Evolutionary conservation across 352 stramenopile species (phyloP).

Genomic region (Globisporangium echinulatum): DNA sequence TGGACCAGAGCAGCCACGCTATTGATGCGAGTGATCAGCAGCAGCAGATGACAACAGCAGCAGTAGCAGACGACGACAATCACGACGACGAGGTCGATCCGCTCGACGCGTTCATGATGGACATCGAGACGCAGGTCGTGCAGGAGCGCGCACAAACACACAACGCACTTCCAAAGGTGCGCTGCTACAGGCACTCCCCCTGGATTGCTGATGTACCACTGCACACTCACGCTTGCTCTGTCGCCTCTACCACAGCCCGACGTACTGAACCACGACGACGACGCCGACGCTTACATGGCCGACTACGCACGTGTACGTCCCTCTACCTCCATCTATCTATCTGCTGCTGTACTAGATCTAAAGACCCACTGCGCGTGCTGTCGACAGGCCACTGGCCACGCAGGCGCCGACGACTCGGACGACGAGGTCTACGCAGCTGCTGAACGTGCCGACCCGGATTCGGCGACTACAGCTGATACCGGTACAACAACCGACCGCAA

Average conservation of each 20-base stretch:
- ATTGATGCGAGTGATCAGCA: neutral
- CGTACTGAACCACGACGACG: conserved; percentile 16
- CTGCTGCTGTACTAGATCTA: neutral
- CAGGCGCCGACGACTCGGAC: conserved; percentile 39
- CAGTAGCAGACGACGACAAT: neutral
- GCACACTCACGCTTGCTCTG: neutral
- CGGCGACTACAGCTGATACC: neutral
- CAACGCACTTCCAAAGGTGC: conserved; percentile 30
- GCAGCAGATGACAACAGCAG: neutral
- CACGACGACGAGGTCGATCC: conserved; percentile 61
- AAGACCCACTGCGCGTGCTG: neutral
- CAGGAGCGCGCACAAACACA: conserved; percentile 25
- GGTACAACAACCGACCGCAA: conserved; percentile 12
- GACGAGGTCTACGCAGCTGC: conserved; percentile 72
- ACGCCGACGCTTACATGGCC: conserved; percentile 22
- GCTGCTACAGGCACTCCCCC: too few relatives aligned
- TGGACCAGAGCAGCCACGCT: neutral
- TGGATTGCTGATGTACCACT: neutral
- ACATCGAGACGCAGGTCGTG: conserved; percentile 71
- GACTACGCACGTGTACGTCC: conserved; percentile 10
- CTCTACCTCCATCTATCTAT: neutral
- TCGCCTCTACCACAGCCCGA: conserved; percentile 6
- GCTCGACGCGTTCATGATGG: conserved; percentile 80
- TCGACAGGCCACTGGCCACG: conserved; percentile 19
- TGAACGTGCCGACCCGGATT: conserved; percentile 33